Conservation (phyloP, 495 filamentous ascomycete genomes). For the Choiromyces venosus region DNA sequence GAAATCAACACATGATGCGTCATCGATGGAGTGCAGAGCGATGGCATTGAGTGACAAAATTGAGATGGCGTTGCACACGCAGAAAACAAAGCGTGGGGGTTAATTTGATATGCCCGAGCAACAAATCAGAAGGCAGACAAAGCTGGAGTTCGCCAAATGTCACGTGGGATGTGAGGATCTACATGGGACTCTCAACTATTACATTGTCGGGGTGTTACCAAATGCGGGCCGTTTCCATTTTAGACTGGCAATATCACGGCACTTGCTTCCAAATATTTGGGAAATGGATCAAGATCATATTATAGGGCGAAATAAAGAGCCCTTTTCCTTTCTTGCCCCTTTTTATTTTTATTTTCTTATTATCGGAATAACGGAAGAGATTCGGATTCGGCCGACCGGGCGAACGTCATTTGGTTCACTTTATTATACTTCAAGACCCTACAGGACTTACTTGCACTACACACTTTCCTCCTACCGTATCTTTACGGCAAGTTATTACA, state of each 20-base stretch:
- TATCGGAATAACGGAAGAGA: neutral
- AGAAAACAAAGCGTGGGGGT: neutral
- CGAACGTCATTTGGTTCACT: neutral
- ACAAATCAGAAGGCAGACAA: conserved; percentile 1
- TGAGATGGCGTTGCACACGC: neutral
- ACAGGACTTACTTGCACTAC: neutral
- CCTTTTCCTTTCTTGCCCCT: neutral
- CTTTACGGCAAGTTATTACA: neutral
- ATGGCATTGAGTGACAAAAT: neutral
- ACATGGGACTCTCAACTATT: neutral
- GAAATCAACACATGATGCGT: conserved; percentile 1
- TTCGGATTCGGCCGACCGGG: neutral
- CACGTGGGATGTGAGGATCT: neutral
- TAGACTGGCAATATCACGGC: neutral
- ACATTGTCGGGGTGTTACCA: neutral
- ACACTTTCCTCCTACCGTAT: neutral
- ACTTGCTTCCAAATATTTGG: neutral
- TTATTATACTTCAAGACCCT: neutral
- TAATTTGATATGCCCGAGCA: neutral
- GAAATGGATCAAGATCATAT: neutral
- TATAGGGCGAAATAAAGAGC: neutral
- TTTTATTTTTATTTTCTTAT: neutral
- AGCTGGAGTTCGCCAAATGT: neutral
- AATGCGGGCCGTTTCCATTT: neutral
- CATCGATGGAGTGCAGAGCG: neutral